Percentiles rank a stretch among this genome's conserved stretches.
phyloP scores from a whole-genome alignment of 768 basidiomycete species.

The Podaxis rugospora region DNA sequence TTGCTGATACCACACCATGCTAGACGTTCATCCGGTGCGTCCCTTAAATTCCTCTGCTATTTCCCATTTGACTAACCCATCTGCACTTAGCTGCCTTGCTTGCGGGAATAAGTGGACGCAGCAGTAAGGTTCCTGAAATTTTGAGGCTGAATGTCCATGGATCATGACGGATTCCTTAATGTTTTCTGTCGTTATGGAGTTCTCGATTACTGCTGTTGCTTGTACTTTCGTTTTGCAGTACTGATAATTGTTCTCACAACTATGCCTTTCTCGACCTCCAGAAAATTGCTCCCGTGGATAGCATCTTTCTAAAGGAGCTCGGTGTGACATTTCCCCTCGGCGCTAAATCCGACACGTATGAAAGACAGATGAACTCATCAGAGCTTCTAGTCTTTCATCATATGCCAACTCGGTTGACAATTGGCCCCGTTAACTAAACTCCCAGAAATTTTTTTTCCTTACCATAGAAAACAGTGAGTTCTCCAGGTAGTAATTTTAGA shows the following conservation, averaged over 20 bases:
- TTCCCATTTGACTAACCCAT: not conserved
- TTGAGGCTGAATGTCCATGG: not conserved
- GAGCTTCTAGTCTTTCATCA: not conserved
- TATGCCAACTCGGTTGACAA: not conserved
- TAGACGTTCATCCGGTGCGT: conserved; percentile 4
- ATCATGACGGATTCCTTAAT: not conserved
- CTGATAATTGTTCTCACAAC: not conserved
- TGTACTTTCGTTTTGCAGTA: not conserved
- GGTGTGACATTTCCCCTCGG: not conserved
- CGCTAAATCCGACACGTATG: not conserved
- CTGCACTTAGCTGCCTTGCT: not conserved
- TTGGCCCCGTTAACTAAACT: not conserved
- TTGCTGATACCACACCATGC: not conserved
- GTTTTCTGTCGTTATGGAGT: not conserved
- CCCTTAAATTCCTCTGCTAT: not conserved
- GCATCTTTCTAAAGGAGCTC: not conserved
- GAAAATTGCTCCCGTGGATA: not conserved
- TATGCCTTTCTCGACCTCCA: not conserved
- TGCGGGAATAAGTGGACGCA: conserved; percentile 9
- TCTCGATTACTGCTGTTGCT: not conserved
- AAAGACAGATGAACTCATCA: not conserved
- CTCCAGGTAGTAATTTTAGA: not conserved
- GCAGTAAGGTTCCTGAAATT: not conserved
- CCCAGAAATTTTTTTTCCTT: not conserved
- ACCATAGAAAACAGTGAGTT: not conserved